Evolutionary conservation across 345 rosid species (phyloP).

Genomic region (Salix brachista): DNA sequence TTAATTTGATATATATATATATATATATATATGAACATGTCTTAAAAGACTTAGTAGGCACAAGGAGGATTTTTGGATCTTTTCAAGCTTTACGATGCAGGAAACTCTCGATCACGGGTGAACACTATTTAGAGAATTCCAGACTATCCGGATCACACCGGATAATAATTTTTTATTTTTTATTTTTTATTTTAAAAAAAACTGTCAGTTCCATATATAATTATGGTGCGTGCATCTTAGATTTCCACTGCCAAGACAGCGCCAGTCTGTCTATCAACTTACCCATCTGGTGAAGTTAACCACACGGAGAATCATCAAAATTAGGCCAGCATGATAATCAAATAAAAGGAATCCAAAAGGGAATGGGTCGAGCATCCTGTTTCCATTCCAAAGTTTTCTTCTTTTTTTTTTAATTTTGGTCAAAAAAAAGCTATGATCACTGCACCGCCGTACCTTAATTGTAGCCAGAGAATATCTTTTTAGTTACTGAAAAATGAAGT

Average conservation of each 20-base stretch:
- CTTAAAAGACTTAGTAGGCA: no score
- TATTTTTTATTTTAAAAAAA: no score
- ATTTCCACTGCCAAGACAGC: background rate
- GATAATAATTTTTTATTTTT: no score
- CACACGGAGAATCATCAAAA: background rate
- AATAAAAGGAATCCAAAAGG: background rate
- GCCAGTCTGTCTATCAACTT: background rate
- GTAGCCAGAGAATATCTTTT: background rate
- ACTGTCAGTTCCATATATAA: background rate
- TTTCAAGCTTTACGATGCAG: no score
- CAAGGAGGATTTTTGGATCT: no score
- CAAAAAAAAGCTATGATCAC: background rate
- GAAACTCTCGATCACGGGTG: no score
- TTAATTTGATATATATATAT: no score
- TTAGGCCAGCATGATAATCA: background rate
- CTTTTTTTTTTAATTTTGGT: background rate
- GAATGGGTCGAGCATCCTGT: background rate
- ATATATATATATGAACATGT: no score
- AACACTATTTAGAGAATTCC: no score
- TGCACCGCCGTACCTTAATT: background rate
- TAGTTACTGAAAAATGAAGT: background rate
- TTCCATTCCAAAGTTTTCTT: background rate
- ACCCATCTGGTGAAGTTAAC: background rate
- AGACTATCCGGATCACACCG: no score
- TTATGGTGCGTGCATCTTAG: background rate